Percentiles rank a stretch among this genome's conserved stretches.
phyloP scores from a whole-genome alignment of 73 alveolate species.

The Paramecium tetraurelia region DNA sequence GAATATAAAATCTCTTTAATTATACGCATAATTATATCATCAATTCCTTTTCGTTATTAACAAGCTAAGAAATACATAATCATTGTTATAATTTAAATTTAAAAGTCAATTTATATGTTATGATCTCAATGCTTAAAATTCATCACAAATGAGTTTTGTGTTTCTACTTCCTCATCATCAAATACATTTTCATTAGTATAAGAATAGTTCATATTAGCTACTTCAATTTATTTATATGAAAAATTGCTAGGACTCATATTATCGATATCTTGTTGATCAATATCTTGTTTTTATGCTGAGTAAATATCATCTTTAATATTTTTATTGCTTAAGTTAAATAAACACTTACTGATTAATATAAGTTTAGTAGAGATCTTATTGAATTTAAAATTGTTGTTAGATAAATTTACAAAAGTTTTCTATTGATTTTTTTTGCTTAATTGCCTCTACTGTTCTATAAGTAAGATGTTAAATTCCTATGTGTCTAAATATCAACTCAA shows the following conservation, averaged over 20 bases:
- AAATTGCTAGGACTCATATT: slow-evolving; percentile 17
- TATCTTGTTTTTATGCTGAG: neutral
- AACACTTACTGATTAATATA: neutral
- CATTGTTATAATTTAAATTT: neutral
- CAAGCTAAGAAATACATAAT: neutral
- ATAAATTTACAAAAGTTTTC: neutral
- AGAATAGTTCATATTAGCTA: neutral
- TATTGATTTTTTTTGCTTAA: neutral
- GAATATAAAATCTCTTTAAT: neutral
- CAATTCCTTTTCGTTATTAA: neutral
- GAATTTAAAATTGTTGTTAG: neutral
- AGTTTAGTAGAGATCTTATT: neutral
- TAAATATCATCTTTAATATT: neutral
- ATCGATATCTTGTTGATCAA: neutral
- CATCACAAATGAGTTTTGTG: neutral
- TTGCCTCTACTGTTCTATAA: neutral
- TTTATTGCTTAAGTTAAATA: neutral
- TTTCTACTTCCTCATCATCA: neutral
- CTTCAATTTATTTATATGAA: slow-evolving; percentile 14
- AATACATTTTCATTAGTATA: neutral
- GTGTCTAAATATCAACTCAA: neutral
- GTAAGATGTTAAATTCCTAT: neutral
- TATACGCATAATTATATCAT: neutral
- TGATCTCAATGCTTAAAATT: neutral
- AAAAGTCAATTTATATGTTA: neutral